Conservation (phyloP, 2,329 filamentous ascomycete species). For the Exophiala sp. region DNA sequence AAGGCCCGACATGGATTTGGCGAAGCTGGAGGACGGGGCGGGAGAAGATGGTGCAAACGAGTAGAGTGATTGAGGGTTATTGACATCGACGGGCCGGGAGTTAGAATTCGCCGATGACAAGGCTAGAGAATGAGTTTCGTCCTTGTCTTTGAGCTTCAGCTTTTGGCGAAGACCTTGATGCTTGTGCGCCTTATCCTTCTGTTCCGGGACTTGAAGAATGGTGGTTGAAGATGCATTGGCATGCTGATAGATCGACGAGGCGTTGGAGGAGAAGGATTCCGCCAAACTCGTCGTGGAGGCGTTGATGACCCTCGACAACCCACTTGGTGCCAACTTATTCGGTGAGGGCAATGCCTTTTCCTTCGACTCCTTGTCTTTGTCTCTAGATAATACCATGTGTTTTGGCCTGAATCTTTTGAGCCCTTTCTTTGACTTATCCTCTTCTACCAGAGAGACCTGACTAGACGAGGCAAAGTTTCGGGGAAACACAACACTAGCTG, state of each 20-base stretch:
- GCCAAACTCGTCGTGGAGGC: constrained; percentile 59
- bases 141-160: constrained; percentile 60
- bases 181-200: constrained; percentile 49
- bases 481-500: constrained; percentile 61
- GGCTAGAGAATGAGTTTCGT: constrained; percentile 56
- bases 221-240: constrained; percentile 58
- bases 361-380: constrained; percentile 50
- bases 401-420: constrained; percentile 70
- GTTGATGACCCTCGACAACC: constrained; percentile 55
- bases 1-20: constrained; percentile 76
- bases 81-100: constrained; percentile 61
- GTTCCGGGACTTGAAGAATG: constrained; percentile 40
- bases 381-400: constrained; percentile 59
- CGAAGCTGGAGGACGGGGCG: constrained; percentile 59
- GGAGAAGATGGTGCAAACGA: constrained; percentile 64
- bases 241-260: constrained; percentile 57
- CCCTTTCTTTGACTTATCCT: constrained; percentile 51
- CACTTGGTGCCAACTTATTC: constrained; percentile 52
- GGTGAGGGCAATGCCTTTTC: constrained; percentile 57
- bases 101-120: constrained; percentile 64
- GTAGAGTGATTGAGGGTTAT: constrained; percentile 61
- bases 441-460: constrained; percentile 30
- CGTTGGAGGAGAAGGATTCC: constrained; percentile 52
- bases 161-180: constrained; percentile 65
- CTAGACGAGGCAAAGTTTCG: constrained; percentile 40